These are phyloP conservation scores for Petunia axillaris DNA, from an alignment of 257 asterid species.

Conservation along the genomic window DNA sequence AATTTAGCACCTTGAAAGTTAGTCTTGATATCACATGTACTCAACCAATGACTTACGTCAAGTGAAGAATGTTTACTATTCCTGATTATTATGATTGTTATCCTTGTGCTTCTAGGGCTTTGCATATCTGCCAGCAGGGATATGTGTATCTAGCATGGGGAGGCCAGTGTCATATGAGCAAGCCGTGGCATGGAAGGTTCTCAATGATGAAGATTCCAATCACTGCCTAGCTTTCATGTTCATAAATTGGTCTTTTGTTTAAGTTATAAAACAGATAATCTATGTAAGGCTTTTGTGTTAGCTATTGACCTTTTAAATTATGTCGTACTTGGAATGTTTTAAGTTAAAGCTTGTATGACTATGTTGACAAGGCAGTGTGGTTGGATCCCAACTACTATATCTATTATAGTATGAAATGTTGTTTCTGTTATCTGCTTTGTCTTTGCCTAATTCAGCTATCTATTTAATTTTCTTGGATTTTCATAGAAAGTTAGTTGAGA, in stretches of 20 bases:
- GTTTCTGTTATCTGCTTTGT: neutral
- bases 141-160: slow-evolving; percentile 94
- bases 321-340: slow-evolving; percentile 35
- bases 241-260: slow-evolving; percentile 89
- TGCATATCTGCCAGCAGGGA: slow-evolving; percentile 76
- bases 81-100: neutral
- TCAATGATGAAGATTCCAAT: slow-evolving; percentile 66
- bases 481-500: neutral
- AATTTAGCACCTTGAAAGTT: neutral
- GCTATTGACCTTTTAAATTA: slow-evolving; percentile 29
- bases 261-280: slow-evolving; percentile 30
- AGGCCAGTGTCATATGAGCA: slow-evolving; percentile 83
- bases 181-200: slow-evolving; percentile 89
- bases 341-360: slow-evolving; percentile 26
- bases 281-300: neutral
- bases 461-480: neutral
- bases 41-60: too few relatives aligned
- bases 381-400: slow-evolving; percentile 1
- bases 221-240: slow-evolving; percentile 96
- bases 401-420: neutral
- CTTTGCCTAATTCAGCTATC: neutral
- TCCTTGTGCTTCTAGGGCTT: slow-evolving; percentile 55
- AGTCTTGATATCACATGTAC: neutral
- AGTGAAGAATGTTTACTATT: neutral
- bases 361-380: neutral